Conservation (phyloP, 2,329 filamentous ascomycete species). For the Teratosphaeria gauchensis region DNA sequence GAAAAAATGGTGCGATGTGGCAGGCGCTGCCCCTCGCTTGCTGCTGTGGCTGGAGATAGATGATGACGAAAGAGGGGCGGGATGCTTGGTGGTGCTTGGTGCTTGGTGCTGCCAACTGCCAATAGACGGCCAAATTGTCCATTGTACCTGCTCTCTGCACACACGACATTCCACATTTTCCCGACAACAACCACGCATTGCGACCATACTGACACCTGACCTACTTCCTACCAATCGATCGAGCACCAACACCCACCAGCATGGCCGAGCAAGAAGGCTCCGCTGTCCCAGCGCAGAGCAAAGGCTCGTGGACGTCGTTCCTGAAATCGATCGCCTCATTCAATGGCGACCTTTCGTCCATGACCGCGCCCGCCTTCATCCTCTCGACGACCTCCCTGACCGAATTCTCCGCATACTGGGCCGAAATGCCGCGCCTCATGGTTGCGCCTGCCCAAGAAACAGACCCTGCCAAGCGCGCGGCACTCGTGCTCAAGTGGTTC, state of each 20-base stretch:
- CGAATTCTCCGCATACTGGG: conserved; percentile 49
- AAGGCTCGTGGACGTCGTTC: conserved; percentile 41
- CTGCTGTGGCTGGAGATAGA: not conserved
- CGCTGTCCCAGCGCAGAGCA: conserved; percentile 36
- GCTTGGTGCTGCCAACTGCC: not conserved
- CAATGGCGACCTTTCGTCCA: conserved; percentile 47
- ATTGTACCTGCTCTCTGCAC: not conserved
- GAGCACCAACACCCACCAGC: conserved; percentile 56
- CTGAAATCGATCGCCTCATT: conserved; percentile 46
- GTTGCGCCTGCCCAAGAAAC: conserved; percentile 71
- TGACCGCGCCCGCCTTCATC: conserved; percentile 48
- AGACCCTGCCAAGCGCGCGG: conserved; percentile 69
- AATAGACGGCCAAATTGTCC: not conserved
- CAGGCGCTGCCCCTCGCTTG: too few relatives aligned
- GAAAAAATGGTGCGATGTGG: not conserved
- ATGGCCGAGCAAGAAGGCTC: conserved; percentile 29
- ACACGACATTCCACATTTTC: not conserved
- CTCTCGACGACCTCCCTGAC: conserved; percentile 46
- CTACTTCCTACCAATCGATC: conserved; percentile 54
- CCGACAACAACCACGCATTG: not conserved
- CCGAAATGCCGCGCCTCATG: conserved; percentile 55
- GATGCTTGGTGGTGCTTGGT: not conserved
- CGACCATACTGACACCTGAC: not conserved
- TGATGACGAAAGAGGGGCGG: not conserved
- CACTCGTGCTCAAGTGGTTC: conserved; percentile 95